phyloP scores from a whole-genome alignment of 2,329 filamentous ascomycete species.

The Aspergillus hortae region DNA sequence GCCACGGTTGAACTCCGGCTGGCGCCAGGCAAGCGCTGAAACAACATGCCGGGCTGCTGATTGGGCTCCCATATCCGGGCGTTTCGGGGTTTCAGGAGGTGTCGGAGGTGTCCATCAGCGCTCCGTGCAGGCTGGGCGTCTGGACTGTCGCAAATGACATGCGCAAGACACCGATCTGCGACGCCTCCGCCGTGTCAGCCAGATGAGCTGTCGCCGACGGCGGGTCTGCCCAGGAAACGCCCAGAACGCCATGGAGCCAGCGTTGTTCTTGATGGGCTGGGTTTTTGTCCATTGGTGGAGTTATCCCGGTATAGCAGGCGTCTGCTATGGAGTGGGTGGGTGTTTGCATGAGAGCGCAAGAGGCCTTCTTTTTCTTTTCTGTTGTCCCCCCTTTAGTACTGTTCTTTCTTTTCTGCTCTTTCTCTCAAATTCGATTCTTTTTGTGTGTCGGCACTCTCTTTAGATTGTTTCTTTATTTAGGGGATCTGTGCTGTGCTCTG shows the following conservation, averaged over 20 bases:
- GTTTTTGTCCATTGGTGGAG: not conserved
- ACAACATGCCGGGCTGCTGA: not conserved
- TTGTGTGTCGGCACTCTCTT: slow-evolving; percentile 3
- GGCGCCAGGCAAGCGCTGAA: not conserved
- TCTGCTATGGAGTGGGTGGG: too few species aligned
- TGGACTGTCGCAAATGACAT: not conserved
- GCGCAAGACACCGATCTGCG: not conserved
- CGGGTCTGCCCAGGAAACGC: slow-evolving; percentile 1
- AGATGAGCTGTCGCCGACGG: slow-evolving; percentile 11
- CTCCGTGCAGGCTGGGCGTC: not conserved
- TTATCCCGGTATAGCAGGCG: too few species aligned
- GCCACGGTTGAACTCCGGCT: not conserved
- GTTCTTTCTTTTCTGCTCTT: slow-evolving; percentile 2
- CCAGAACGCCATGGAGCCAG: slow-evolving; percentile 5
- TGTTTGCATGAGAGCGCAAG: not conserved
- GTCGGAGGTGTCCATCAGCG: not conserved
- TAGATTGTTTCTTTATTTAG: not conserved
- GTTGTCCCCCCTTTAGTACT: not conserved
- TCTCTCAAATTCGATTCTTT: not conserved
- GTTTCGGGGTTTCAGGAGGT: not conserved
- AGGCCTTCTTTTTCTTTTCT: not conserved
- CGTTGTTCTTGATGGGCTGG: not conserved
- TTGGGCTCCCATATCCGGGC: not conserved
- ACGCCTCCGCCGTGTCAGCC: slow-evolving; percentile 13
- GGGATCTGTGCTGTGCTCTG: slow-evolving; percentile 5